These are phyloP conservation scores for Candida sp. DNA, from an alignment of 1,139 yeast genomes.

Conservation along the genomic window DNA sequence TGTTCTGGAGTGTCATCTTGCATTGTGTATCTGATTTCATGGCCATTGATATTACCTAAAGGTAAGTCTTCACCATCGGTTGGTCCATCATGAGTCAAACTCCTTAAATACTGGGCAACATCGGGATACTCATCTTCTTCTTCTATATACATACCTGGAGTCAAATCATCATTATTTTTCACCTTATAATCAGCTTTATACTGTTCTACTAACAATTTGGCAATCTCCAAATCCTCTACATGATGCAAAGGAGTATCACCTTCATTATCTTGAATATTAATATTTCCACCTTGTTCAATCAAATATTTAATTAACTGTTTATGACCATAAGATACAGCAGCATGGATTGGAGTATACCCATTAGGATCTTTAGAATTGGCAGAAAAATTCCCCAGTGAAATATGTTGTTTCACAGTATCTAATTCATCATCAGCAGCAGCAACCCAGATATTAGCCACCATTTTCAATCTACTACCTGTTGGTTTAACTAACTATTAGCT, in stretches of 20 bases:
- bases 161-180: conserved; percentile 70
- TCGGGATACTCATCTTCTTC: conserved; percentile 90
- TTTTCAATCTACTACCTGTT: conserved; percentile 9
- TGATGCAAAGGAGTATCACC: conserved; percentile 97
- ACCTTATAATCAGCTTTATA: conserved; percentile 62
- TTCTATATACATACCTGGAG: conserved; percentile 64
- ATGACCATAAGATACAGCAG: conserved; percentile 94
- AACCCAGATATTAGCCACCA: conserved; percentile 79
- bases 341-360: conserved; percentile 96
- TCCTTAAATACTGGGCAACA: conserved; percentile 58
- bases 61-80: conserved; percentile 29
- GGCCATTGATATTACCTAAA: conserved; percentile 42
- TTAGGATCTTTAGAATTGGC: conserved; percentile 83
- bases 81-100: conserved; percentile 38
- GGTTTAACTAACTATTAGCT: too few species aligned
- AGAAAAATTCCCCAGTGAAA: conserved; percentile 49
- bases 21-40: conserved; percentile 55
- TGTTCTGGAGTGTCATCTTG: conserved; percentile 17
- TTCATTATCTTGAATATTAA: conserved; percentile 78
- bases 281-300: conserved; percentile 66
- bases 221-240: conserved; percentile 68
- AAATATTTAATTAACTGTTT: conserved; percentile 59
- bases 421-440: conserved; percentile 87
- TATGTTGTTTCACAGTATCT: conserved; percentile 51
- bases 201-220: conserved; percentile 61